These are phyloP conservation scores for Actinomortierella ambigua DNA, from an alignment of 371 early-diverging fungal species.

Conservation along the genomic window DNA sequence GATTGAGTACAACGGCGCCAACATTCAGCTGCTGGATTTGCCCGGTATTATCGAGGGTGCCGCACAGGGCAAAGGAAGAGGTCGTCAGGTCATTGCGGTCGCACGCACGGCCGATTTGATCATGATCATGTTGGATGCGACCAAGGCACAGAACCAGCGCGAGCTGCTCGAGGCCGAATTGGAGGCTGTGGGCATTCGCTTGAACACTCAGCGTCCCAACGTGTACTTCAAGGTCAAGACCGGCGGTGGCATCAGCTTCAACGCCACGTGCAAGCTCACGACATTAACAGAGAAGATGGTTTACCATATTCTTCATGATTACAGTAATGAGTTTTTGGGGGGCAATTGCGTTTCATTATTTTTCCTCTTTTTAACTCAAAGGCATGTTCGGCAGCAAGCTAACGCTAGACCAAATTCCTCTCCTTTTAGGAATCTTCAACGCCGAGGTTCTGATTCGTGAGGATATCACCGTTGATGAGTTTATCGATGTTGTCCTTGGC, in stretches of 20 bases:
- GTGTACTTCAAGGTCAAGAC: conserved; percentile 97
- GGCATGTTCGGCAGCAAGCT: no score
- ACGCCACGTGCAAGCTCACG: conserved; percentile 89
- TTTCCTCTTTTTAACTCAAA: no score
- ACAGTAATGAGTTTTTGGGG: no score
- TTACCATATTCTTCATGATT: conserved; percentile 95
- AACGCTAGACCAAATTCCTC: no score
- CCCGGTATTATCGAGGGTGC: conserved; percentile 99
- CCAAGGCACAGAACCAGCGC: conserved; percentile 85
- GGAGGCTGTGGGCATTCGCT: conserved; percentile 97
- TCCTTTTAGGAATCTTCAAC: conserved; percentile 84
- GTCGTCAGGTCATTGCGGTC: conserved; percentile 96
- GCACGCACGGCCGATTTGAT: conserved; percentile 98
- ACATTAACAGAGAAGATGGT: conserved; percentile 91
- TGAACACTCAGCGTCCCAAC: conserved; percentile 93
- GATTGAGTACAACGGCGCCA: conserved; percentile 97
- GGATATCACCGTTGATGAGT: conserved; percentile 97
- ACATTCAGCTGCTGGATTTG: conserved; percentile 93
- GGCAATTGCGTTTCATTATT: no score
- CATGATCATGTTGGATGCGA: conserved; percentile 98
- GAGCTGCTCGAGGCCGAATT: conserved; percentile 96
- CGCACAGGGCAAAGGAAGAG: conserved; percentile 99
- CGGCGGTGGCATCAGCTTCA: conserved; percentile 97
- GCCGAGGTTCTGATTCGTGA: conserved; percentile 98
- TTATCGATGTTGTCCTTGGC: conserved; percentile 98